phyloP scores from a whole-genome alignment of 2,329 filamentous ascomycete species.

The Exophiala phaeomuriformis region DNA sequence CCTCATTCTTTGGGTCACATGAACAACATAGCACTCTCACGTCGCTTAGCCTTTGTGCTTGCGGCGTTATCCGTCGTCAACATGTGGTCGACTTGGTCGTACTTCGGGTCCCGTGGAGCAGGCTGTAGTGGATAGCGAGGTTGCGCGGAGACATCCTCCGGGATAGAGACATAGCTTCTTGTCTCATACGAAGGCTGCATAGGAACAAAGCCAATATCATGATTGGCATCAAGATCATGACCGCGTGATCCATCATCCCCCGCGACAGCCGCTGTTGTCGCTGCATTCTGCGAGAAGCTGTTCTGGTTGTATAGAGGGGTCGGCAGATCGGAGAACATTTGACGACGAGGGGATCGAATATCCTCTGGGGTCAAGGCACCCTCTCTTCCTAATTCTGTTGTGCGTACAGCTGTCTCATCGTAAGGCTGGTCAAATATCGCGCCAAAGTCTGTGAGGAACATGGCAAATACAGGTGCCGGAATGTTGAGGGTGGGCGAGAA shows the following conservation, averaged over 20 bases:
- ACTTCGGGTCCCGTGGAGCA: conserved; percentile 23
- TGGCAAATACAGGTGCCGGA: conserved; percentile 84
- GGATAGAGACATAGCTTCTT: conserved; percentile 28
- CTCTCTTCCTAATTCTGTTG: conserved; percentile 33
- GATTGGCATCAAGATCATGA: conserved; percentile 46
- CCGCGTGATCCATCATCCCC: conserved; percentile 33
- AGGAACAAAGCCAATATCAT: conserved; percentile 31
- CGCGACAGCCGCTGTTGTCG: conserved; percentile 27
- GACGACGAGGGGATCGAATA: conserved; percentile 56
- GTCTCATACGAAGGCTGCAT: conserved; percentile 35
- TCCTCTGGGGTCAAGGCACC: conserved; percentile 42
- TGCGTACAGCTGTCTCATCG: conserved; percentile 29
- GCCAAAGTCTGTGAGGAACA: conserved; percentile 86
- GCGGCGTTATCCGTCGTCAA: conserved; percentile 35
- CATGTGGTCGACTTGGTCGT: conserved; percentile 36
- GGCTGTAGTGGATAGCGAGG: conserved; percentile 20
- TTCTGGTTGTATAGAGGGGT: conserved; percentile 57
- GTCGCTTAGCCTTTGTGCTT: conserved; percentile 39
- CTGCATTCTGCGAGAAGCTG: conserved; percentile 37
- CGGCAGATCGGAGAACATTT: conserved; percentile 60
- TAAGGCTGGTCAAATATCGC: conserved; percentile 67
- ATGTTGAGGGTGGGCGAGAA: conserved; percentile 97
- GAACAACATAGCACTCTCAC: conserved; percentile 41
- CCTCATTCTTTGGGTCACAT: conserved; percentile 6
- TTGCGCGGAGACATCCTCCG: conserved; percentile 24